phyloP scores from a whole-genome alignment of 352 stramenopile species.

The Aphanomyces stellatus region DNA sequence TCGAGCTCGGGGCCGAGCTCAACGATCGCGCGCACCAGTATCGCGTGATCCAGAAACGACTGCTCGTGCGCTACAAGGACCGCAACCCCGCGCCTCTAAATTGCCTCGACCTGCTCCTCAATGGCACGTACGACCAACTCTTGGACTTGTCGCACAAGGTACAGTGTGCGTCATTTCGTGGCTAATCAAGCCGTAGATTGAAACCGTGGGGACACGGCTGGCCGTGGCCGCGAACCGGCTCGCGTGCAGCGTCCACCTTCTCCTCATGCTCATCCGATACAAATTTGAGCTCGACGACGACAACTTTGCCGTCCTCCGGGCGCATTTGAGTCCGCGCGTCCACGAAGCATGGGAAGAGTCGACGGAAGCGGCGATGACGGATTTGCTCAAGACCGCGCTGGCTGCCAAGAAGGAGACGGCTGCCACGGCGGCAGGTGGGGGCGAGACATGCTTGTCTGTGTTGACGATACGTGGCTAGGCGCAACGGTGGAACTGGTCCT shows the following conservation, averaged over 20 bases:
- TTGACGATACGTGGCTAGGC: neutral
- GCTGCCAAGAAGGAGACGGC: constrained; percentile 32
- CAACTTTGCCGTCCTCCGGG: constrained; percentile 46
- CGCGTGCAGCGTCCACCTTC: constrained; percentile 60
- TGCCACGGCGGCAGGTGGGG: neutral
- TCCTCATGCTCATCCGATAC: constrained; percentile 74
- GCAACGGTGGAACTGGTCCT: constrained; percentile 48
- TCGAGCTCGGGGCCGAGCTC: constrained; percentile 49
- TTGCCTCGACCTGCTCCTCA: constrained; percentile 73
- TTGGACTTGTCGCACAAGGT: constrained; percentile 50
- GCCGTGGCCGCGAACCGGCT: constrained; percentile 47
- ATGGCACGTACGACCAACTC: constrained; percentile 81
- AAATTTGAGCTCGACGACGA: constrained; percentile 69
- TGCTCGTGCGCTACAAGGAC: constrained; percentile 87
- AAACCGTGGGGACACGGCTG: constrained; percentile 49
- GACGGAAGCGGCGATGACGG: constrained; percentile 73
- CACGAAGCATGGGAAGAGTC: constrained; percentile 83
- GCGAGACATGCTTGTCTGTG: neutral
- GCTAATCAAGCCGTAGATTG: constrained; percentile 26
- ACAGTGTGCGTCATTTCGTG: neutral
- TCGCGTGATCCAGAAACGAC: constrained; percentile 83
- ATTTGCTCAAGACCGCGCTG: constrained; percentile 73
- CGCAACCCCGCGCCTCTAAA: constrained; percentile 71
- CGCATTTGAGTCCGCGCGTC: constrained; percentile 61
- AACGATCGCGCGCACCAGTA: constrained; percentile 85